Base-by-base conservation (phyloP, 495 filamentous ascomycete species). In the Trichocladium uniseriatum region DNA sequence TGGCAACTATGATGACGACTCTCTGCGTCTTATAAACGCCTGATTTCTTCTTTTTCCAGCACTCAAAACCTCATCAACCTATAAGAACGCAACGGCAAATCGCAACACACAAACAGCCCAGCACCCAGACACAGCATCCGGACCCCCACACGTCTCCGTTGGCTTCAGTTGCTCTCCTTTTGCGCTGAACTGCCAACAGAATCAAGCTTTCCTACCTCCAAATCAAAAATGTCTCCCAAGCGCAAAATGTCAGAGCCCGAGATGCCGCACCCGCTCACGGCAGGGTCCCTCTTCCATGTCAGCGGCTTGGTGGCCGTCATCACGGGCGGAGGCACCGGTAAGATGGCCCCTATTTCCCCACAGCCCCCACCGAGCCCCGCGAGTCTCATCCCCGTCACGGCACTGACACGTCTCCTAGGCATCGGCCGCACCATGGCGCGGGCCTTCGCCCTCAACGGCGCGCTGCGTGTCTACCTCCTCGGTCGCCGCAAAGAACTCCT, bases 401-500 rank as follows among this genome's bases (percentile, higher is more conserved):
- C n/a, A n/a, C 24, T 27, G 24, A 27, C 24, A 27, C 8, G 24
- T n/a, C 24, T 27, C 24, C 5, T 40, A 82, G 82, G 82, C 5
- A 80, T 86, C 54, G 83, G 82, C 11, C 62, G 75, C 2, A 77
- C 75, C 64, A 86, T 85, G 71, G 72, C 84, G 1, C 70, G 70
- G 45, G 80, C 81, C 27, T 75, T 89, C 7, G 81, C 71, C 3
- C 39, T 55, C 42, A 81, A 83, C 54, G 84, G 84, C 10, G 83
- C 84, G 1, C 53, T 58, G 13, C 80, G 78, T 55, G 77, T 89
- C 42, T 89, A 84, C 69, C 79, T 89, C 55, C 58, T 86, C 37
- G 83, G 81, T 21, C 71, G 84, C 4, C 73, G 81, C 19, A 58
- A 67, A 42, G 70, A 77, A 19, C 59, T 72, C 5, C 72, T 84